Conservation (phyloP, 495 filamentous ascomycete genomes). For the Daldinia childiae region DNA sequence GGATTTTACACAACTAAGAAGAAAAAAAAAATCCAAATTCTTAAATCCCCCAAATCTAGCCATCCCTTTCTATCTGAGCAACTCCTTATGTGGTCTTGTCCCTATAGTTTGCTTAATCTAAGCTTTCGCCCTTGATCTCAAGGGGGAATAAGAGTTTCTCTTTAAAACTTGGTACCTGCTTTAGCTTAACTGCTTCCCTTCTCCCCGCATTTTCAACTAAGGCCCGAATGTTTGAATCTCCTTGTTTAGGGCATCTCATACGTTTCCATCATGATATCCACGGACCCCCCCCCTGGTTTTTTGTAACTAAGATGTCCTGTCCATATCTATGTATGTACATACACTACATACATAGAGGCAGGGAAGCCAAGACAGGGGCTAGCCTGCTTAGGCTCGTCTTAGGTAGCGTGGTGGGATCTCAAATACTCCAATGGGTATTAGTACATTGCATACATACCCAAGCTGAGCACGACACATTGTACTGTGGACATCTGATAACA, state of each 20-base stretch:
- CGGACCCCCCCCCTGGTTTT: constrained; percentile 9
- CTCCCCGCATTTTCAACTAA: constrained; percentile 24
- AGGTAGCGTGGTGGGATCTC: constrained; percentile 35
- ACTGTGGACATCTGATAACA: constrained; percentile 25
- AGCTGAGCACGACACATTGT: constrained; percentile 22
- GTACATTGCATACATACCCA: constrained; percentile 17
- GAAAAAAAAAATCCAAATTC: not conserved
- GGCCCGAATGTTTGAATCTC: constrained; percentile 21
- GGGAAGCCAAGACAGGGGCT: constrained; percentile 38
- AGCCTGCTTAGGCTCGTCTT: constrained; percentile 27
- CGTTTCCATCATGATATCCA: constrained; percentile 9
- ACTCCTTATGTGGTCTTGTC: constrained; percentile 12
- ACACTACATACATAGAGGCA: not conserved
- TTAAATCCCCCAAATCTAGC: not conserved
- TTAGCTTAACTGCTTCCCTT: constrained; percentile 19
- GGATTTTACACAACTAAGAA: constrained; percentile 13
- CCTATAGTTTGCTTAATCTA: constrained; percentile 17
- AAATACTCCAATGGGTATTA: constrained; percentile 26
- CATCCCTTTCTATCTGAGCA: constrained; percentile 27
- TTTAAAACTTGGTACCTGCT: constrained; percentile 30
- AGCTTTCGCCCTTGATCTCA: not conserved
- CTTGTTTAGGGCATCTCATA: constrained; percentile 22
- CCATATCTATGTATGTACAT: too few relatives aligned
- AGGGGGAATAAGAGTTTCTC: constrained; percentile 28
- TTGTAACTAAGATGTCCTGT: not conserved